Conservation (phyloP, 805 yeast species). For the Nakazawaea anatomiae region DNA sequence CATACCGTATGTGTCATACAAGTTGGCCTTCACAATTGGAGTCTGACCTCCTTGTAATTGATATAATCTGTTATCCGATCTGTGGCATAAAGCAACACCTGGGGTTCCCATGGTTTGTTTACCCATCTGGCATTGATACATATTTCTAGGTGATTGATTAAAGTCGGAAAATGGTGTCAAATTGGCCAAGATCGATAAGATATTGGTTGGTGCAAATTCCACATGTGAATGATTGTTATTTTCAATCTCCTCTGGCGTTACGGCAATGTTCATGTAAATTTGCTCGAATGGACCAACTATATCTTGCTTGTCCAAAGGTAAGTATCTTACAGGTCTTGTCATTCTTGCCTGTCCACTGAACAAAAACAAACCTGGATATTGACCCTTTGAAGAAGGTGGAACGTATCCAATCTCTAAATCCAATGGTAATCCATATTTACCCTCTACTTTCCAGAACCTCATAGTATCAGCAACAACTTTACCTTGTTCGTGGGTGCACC, state of each 20-base stretch:
- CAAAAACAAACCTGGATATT: conserved; percentile 90
- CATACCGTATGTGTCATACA: conserved; percentile 95
- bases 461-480: conserved; percentile 81
- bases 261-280: conserved; percentile 94
- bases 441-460: conserved; percentile 89
- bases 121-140: conserved; percentile 96
- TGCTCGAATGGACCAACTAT: conserved; percentile 97
- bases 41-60: conserved; percentile 94
- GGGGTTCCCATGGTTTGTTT: conserved; percentile 99
- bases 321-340: conserved; percentile 92
- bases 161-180: conserved; percentile 97
- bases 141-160: conserved; percentile 97
- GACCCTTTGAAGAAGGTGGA: conserved; percentile 94
- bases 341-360: conserved; percentile 92
- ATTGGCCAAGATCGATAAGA: conserved; percentile 90
- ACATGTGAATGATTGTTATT: conserved; percentile 83
- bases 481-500: conserved; percentile 90
- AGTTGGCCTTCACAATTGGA: conserved; percentile 89
- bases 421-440: conserved; percentile 68
- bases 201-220: conserved; percentile 92
- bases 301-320: conserved; percentile 79
- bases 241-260: conserved; percentile 85
- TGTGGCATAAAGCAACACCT: conserved; percentile 86
- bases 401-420: conserved; percentile 92
- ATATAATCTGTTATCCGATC: conserved; percentile 93